A percentile compares a stretch with the other conserved stretches of the same genome.
phyloP scores from a whole-genome alignment of 2,329 filamentous ascomycete species.

The Coniochaeta ligniaria region DNA sequence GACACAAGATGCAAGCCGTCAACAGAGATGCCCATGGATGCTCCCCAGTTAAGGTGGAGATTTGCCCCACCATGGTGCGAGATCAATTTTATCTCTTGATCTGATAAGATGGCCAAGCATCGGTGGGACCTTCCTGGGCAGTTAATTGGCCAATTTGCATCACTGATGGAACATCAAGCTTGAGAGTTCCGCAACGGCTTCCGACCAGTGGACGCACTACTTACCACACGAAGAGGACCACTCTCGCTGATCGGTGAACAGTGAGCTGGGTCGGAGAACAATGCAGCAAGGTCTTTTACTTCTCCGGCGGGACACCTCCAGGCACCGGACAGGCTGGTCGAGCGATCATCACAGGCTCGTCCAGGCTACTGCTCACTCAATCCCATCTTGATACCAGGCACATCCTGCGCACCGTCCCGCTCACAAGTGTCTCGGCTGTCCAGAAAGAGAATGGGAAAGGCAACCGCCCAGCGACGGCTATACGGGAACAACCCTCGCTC shows the following conservation, averaged over 20 bases:
- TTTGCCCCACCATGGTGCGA: background rate
- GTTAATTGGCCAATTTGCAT: background rate
- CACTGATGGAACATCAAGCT: background rate
- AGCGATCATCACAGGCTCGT: background rate
- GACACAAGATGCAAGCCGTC: background rate
- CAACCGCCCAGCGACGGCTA: background rate
- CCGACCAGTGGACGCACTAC: background rate
- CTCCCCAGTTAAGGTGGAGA: background rate
- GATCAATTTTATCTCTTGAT: slow-evolving; percentile 38
- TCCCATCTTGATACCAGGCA: background rate
- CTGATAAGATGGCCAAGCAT: slow-evolving; percentile 38
- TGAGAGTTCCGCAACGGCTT: background rate
- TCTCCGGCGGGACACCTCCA: background rate
- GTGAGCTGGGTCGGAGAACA: background rate
- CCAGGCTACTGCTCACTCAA: background rate
- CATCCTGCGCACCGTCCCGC: background rate
- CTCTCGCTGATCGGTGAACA: background rate
- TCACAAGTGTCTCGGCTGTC: background rate
- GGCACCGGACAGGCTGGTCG: background rate
- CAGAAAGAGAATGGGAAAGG: background rate
- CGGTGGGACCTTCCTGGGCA: background rate
- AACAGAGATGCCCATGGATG: background rate
- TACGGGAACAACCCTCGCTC: background rate
- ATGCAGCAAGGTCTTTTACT: background rate
- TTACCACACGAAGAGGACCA: background rate